phyloP scores from a whole-genome alignment of 208 protist genomes.

The Leishmania gerbilli region DNA sequence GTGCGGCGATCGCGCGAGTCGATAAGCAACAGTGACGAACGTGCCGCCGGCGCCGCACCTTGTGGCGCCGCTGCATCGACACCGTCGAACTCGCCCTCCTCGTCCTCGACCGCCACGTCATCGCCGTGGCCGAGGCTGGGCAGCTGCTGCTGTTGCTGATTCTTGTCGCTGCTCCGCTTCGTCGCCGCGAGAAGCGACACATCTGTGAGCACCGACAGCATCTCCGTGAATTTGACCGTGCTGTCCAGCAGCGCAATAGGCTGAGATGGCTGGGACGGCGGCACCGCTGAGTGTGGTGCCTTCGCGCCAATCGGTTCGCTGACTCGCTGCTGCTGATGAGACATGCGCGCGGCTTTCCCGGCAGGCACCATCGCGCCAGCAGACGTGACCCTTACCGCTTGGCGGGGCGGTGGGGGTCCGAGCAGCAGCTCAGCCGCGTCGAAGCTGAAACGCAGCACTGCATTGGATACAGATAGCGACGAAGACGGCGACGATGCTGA shows the following conservation, averaged over 20 bases:
- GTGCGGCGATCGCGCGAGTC: conserved; percentile 24
- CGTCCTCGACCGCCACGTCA: not conserved
- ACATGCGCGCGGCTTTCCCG: not conserved
- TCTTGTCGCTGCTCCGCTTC: not conserved
- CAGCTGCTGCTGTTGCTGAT: not conserved
- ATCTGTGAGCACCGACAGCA: conserved; percentile 31
- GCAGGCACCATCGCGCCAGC: conserved; percentile 1
- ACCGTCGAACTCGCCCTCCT: conserved; percentile 5
- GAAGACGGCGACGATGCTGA: not conserved
- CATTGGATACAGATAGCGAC: conserved; percentile 16
- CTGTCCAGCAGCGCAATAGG: conserved; percentile 21
- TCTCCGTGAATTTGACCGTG: conserved; percentile 25
- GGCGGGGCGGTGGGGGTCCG: conserved; percentile 8
- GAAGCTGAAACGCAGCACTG: conserved; percentile 34
- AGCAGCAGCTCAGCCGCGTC: conserved; percentile 26
- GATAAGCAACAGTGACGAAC: conserved; percentile 8
- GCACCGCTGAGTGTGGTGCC: not conserved
- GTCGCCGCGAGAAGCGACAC: conserved; percentile 21
- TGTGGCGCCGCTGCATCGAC: not conserved
- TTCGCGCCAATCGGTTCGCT: not conserved
- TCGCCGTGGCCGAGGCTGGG: not conserved
- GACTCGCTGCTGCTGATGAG: not conserved
- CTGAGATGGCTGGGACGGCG: not conserved
- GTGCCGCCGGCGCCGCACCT: not conserved
- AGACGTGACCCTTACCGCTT: not conserved